A percentile compares a stretch with the other conserved stretches of the same genome.
Conservation (phyloP, 23 red algal genomes). For the Chondrus crispus region DNA sequence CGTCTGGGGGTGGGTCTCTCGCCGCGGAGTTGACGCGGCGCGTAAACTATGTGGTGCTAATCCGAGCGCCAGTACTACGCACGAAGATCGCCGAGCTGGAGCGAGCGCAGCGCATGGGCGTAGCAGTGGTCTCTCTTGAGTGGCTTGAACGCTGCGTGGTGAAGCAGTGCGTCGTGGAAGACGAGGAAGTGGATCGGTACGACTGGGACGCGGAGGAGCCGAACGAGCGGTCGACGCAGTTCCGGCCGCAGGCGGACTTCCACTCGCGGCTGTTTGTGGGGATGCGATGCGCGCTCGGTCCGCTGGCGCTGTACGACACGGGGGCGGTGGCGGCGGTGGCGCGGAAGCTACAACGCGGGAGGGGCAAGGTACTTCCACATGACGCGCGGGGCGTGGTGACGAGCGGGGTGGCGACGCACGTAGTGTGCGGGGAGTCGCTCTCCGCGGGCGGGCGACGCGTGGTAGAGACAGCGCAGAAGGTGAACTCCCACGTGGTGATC, state of each 20-base stretch:
- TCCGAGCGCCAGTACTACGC: constrained; percentile 23
- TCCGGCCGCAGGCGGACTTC: background rate
- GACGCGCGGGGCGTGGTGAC: constrained; percentile 35
- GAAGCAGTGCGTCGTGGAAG: constrained; percentile 13
- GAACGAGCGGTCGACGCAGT: constrained; percentile 2
- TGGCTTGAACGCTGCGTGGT: constrained; percentile 47
- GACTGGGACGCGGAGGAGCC: background rate
- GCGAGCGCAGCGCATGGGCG: background rate
- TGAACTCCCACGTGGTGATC: constrained; percentile 20
- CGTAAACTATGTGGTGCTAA: constrained; percentile 37
- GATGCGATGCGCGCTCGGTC: constrained; percentile 27
- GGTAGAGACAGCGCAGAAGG: background rate
- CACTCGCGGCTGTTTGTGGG: constrained; percentile 28
- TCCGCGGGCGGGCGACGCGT: background rate
- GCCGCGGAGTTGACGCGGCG: background rate
- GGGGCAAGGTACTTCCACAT: constrained; percentile 46
- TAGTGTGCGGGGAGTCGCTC: constrained; percentile 10
- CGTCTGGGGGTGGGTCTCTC: constrained; percentile 16
- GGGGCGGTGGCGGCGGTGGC: background rate
- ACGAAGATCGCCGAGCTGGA: background rate
- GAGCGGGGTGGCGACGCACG: constrained; percentile 39
- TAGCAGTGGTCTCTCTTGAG: background rate
- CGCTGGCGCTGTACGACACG: constrained; percentile 15
- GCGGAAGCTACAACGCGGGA: constrained; percentile 8
- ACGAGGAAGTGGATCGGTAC: background rate